A percentile compares a stretch with the other conserved stretches of the same genome.
Evolutionary conservation across 768 basidiomycete species (phyloP).

Genomic region (Boletus pseudopeckii): DNA sequence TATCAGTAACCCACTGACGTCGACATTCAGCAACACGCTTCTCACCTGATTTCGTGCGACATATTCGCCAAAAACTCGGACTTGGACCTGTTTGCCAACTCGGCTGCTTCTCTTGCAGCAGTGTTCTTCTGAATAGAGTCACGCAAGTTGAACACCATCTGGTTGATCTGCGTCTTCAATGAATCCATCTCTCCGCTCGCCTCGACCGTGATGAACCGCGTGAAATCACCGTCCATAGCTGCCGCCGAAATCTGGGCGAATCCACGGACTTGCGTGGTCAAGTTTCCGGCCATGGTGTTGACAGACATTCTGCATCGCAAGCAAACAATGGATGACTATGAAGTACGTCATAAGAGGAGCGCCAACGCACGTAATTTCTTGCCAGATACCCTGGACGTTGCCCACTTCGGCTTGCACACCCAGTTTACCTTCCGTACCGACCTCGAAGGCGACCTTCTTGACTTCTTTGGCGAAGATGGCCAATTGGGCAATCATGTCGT

Average conservation of each 20-base stretch:
- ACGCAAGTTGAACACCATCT: constrained; percentile 97
- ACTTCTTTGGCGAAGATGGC: constrained; percentile 75
- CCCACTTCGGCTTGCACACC: constrained; percentile 97
- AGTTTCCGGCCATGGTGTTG: constrained; percentile 95
- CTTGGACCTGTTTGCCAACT: constrained; percentile 95
- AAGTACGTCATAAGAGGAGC: not conserved
- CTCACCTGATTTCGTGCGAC: constrained; percentile 92
- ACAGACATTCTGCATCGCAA: constrained; percentile 69
- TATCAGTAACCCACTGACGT: constrained; percentile 8
- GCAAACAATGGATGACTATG: not conserved
- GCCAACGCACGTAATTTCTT: constrained; percentile 86
- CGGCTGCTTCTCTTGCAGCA: constrained; percentile 93
- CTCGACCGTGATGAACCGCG: constrained; percentile 98
- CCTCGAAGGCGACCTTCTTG: constrained; percentile 95
- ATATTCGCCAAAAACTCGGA: constrained; percentile 99
- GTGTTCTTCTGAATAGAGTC: constrained; percentile 99
- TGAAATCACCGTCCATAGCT: constrained; percentile 98
- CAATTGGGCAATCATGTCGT: constrained; percentile 74
- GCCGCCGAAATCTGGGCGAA: constrained; percentile 99
- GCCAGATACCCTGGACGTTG: constrained; percentile 97
- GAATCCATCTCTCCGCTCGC: constrained; percentile 99
- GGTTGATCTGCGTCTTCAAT: constrained; percentile 97
- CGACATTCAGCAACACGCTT: constrained; percentile 9
- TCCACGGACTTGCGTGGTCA: constrained; percentile 98
- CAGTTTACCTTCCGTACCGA: constrained; percentile 97